Evolutionary conservation across 495 filamentous ascomycete genomes (phyloP), one percentile per base, ranked within the genome.

Genomic region (Neurospora sp.): DNA sequence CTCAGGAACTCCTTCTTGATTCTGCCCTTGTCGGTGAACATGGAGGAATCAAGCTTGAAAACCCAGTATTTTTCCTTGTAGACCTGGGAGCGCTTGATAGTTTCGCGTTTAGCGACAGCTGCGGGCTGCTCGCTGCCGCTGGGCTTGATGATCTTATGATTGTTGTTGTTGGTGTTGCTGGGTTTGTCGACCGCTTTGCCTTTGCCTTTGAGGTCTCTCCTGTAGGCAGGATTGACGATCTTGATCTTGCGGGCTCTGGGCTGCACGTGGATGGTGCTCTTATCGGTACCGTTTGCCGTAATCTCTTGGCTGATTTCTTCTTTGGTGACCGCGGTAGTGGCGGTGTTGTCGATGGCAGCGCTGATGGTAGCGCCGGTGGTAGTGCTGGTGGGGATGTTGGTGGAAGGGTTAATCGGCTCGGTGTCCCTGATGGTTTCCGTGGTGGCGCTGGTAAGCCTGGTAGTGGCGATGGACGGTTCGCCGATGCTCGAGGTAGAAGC

Each of bases 1-100:
- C 3, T 1, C 0, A 0, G 0, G 0, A 59, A 59, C 10, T 6
- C 48, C 5, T 4, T 4, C 5, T 1, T 59, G 48, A 59, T 14
- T 0, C 20, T 27, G 4, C 48, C 48, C 0, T 0, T 3, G 14
- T 27, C 0, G 1, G 0, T 59, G 12, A 62, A 62, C 54, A 62
- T 14, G 20, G 54, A 62, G 11, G 54, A 31, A 16, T 62, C 54
- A 14, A 62, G 23, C 54, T 62, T 62, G 23, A 31, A 62, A 31
- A 14, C 54, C 54, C 23, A 62, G 12, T 62, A 16, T 1, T 62
- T 62, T 27, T 0, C 23, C 12, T 62, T 62, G 54, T 16, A 0
- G 2, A 59, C 48, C 12, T 59, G 48, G 2, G 48, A 59, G 11
- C 48, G 48, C 23, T 59, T 59, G 48, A 59, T 59, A 0, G 2